Conservation (phyloP, 1,284 basidiomycete species). For the Leucoagaricus sp. region DNA sequence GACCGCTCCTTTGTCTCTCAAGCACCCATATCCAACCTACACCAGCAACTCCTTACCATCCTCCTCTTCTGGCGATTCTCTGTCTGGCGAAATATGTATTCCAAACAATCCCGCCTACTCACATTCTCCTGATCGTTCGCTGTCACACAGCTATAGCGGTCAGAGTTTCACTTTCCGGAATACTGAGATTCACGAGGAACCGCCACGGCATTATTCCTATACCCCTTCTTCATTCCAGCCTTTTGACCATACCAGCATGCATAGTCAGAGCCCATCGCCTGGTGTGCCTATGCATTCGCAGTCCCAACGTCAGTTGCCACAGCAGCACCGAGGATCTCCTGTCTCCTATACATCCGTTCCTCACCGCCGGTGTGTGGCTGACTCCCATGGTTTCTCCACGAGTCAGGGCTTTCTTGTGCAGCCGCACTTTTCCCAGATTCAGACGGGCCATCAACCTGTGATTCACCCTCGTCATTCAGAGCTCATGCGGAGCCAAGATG, state of each 20-base stretch:
- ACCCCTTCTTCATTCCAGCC: constrained; percentile 42
- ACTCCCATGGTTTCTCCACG: constrained; percentile 49
- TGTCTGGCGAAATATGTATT: constrained; percentile 41
- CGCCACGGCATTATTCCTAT: constrained; percentile 43
- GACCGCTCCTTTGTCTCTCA: constrained; percentile 39
- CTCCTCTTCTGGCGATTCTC: constrained; percentile 37
- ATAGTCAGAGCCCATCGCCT: constrained; percentile 34
- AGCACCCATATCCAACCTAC: constrained; percentile 36
- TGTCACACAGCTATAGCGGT: constrained; percentile 36
- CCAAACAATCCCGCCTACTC: constrained; percentile 34
- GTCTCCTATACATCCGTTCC: constrained; percentile 26
- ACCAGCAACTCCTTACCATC: constrained; percentile 38
- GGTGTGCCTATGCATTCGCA: constrained; percentile 30
- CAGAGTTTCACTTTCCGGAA: constrained; percentile 39
- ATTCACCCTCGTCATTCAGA: constrained; percentile 43
- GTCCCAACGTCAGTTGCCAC: constrained; percentile 23
- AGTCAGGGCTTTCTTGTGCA: constrained; percentile 43
- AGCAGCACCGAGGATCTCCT: constrained; percentile 26
- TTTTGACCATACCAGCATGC: constrained; percentile 31
- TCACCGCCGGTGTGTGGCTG: constrained; percentile 50
- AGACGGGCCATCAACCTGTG: constrained; percentile 12
- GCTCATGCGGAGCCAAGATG: constrained; percentile 42
- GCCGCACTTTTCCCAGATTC: constrained; percentile 30
- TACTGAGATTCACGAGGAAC: constrained; percentile 40
- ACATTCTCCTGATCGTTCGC: constrained; percentile 42